A percentile compares a stretch with the other conserved stretches of the same genome.
Evolutionary conservation across 2,329 filamentous ascomycete genomes (phyloP).

Genomic region (Ascosphaera apis): DNA sequence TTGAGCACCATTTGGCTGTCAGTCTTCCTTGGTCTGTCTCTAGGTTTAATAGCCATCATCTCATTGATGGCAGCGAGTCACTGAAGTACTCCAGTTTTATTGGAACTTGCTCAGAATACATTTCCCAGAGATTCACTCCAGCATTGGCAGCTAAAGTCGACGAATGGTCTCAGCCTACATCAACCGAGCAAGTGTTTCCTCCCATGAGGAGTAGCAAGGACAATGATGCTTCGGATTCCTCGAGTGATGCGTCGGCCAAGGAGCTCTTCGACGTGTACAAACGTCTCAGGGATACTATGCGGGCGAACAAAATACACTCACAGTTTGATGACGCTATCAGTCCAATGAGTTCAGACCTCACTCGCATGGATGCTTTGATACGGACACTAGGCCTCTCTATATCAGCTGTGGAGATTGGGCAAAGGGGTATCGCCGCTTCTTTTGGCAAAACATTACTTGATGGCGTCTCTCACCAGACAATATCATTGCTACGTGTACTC

Average conservation of each 20-base stretch:
- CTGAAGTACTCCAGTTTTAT: slow-evolving; percentile 17
- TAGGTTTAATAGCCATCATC: slow-evolving; percentile 25
- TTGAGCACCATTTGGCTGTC: slow-evolving; percentile 45
- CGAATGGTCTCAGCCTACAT: slow-evolving; percentile 10
- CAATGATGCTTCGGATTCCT: slow-evolving; percentile 2
- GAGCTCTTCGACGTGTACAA: slow-evolving; percentile 33
- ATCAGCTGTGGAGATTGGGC: slow-evolving; percentile 70
- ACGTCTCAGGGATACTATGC: slow-evolving; percentile 31
- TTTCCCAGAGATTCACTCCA: slow-evolving; percentile 26
- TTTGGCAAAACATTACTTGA: slow-evolving; percentile 55
- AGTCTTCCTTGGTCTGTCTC: slow-evolving; percentile 29
- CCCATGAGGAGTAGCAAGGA: neutral
- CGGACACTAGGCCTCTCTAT: slow-evolving; percentile 56
- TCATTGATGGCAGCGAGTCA: slow-evolving; percentile 16
- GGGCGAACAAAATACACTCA: slow-evolving; percentile 26
- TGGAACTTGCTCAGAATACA: slow-evolving; percentile 28
- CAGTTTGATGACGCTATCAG: slow-evolving; percentile 18
- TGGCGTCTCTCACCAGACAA: slow-evolving; percentile 57
- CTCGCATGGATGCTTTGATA: slow-evolving; percentile 21
- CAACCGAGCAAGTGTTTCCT: neutral
- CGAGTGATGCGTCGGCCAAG: slow-evolving; percentile 14
- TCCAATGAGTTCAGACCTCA: slow-evolving; percentile 15
- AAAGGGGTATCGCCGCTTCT: slow-evolving; percentile 58
- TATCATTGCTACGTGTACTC: slow-evolving; percentile 72
- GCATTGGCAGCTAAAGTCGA: slow-evolving; percentile 22